phyloP scores from a whole-genome alignment of 148 eudicot species.

The Heliamphora exappendiculata region DNA sequence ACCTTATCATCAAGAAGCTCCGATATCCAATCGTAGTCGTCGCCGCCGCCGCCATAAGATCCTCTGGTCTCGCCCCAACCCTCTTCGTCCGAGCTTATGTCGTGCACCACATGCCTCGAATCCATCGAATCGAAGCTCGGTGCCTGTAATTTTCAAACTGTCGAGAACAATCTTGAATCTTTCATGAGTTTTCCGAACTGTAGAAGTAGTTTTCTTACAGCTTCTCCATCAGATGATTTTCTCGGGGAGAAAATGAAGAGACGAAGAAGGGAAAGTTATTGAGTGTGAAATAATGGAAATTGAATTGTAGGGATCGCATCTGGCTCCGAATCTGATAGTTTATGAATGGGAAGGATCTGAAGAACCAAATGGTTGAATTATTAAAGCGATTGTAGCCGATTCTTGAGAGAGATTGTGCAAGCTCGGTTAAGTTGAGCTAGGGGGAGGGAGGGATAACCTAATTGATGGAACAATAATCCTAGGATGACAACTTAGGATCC shows the following conservation, averaged over 20 bases:
- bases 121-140: constrained; percentile 9
- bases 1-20: constrained; percentile 20
- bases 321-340: background rate
- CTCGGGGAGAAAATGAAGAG: background rate
- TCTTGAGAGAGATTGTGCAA: background rate
- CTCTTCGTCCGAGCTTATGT: constrained; percentile 73
- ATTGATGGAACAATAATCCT: background rate
- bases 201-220: background rate
- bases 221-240: background rate
- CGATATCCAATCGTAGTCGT: constrained; percentile 43
- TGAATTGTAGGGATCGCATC: background rate
- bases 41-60: constrained; percentile 10
- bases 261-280: too few relatives aligned
- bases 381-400: background rate
- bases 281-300: too few relatives aligned
- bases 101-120: constrained; percentile 23
- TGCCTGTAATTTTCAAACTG: background rate
- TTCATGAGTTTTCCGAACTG: background rate
- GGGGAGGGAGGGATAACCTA: background rate
- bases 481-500: too few relatives aligned
- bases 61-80: constrained; percentile 22
- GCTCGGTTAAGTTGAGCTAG: background rate
- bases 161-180: background rate
- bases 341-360: background rate
- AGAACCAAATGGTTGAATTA: too few relatives aligned